Evolutionary conservation across 202 grass and related monocot genomes (phyloP).

Genomic region (Sporobolus alterniflorus): DNA sequence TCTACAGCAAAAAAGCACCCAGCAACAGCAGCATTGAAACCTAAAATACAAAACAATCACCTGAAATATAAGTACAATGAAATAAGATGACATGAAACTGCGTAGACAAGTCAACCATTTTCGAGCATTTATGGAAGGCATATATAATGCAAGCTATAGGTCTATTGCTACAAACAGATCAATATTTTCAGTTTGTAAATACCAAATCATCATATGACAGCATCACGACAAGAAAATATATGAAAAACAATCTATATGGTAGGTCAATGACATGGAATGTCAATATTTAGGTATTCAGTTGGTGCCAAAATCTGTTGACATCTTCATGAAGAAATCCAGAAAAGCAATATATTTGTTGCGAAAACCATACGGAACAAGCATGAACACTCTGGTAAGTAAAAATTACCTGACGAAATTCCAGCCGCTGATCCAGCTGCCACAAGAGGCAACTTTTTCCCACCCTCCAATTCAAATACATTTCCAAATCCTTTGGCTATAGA

Average conservation of each 20-base stretch:
- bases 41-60: conserved; percentile 68
- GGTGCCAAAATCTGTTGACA: conserved; percentile 8
- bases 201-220: not conserved
- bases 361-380: not conserved
- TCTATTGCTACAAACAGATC: not conserved
- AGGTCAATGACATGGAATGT: not conserved
- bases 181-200: not conserved
- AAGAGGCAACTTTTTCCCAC: conserved; percentile 75
- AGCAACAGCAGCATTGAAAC: conserved; percentile 97
- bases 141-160: conserved; percentile 4
- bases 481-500: conserved; percentile 96
- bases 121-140: not conserved
- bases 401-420: conserved; percentile 84
- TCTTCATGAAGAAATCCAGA: conserved; percentile 16
- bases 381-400: not conserved
- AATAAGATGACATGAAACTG: conserved; percentile 26
- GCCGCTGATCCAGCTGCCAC: conserved; percentile 94
- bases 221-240: not conserved
- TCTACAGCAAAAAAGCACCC: conserved; percentile 98
- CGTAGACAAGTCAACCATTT: conserved; percentile 13
- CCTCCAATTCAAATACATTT: conserved; percentile 66
- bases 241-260: not conserved
- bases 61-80: conserved; percentile 59
- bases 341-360: not conserved
- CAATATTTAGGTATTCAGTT: not conserved